Conservation (phyloP, 1,284 basidiomycete genomes). For the Papiliotrema flavescens region DNA sequence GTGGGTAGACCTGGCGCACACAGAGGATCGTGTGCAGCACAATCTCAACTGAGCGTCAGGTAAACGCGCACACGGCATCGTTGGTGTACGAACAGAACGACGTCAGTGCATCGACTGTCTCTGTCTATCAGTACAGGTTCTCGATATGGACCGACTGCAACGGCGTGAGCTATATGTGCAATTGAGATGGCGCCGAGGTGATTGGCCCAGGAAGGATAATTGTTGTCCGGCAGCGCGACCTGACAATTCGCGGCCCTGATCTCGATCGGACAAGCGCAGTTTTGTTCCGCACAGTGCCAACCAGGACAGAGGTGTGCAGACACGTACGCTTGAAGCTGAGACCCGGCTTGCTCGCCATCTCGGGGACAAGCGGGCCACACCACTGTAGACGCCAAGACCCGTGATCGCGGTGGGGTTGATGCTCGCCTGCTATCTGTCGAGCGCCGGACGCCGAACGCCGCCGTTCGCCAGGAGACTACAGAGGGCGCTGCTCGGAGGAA, state of each 20-base stretch:
- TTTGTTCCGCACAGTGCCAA: neutral
- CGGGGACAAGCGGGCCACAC: neutral
- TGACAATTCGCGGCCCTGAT: neutral
- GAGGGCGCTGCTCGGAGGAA: no score
- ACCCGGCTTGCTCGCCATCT: conserved; percentile 17
- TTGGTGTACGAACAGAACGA: conserved; percentile 34
- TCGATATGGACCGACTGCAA: neutral
- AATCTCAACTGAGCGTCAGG: conserved; percentile 69
- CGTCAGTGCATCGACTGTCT: conserved; percentile 37
- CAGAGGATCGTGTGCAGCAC: conserved; percentile 88
- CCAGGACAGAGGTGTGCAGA: neutral
- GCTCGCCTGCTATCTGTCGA: no score
- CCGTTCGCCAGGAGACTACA: no score
- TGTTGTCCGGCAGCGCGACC: no score
- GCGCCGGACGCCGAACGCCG: no score
- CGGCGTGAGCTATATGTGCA: no score
- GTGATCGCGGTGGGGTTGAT: no score
- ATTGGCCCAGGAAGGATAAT: no score
- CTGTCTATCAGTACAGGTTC: conserved; percentile 17
- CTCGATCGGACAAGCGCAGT: neutral
- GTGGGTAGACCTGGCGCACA: conserved; percentile 82
- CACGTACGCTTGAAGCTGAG: conserved; percentile 34
- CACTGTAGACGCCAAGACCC: neutral
- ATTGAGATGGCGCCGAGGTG: no score
- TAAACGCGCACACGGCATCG: neutral